Base-by-base conservation (phyloP, 75 land plant species). In the Picea sitchensis region DNA sequence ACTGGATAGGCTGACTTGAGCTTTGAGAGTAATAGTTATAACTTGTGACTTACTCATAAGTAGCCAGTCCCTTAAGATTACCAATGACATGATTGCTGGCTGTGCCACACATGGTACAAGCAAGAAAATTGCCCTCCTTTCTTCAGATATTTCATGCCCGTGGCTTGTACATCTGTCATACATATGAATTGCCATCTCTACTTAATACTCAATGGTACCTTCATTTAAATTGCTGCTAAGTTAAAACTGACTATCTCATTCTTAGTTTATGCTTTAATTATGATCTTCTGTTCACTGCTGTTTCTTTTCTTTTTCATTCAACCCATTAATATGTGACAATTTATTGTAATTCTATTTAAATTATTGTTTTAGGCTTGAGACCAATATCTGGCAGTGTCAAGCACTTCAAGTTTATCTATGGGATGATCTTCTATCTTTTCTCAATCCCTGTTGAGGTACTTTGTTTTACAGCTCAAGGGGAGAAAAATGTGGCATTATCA, bases 51-150 rank as follows among this genome's bases (percentile, higher is more conserved):
- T 51, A 51, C 56, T 51, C 56, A 71, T 71, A 44, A 44, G 44
- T 71, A 71, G 74, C 74, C 74, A 71, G 18, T 71, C 56, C 54
- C 54, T 71, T 71, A n/a, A 71, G 74, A 38, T 71, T 71, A 17
- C 74, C 74, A 71, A 71, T 71, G 74, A 71, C 36, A 71, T 41
- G 51, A 71, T 71, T 71, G 34, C 54, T 71, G 74, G 74, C 56
- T 8, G 44, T 36, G 74, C 54, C 74, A 71, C 51, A 44, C 44
- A 44, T 44, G 56, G 54, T 71, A 71, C 9, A 47, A 71, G 74
- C 74, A 71, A 47, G 74, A 71, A 71, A 71, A 41, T 71, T n/a
- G 54, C 74, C 54, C 51, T 44, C 18, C 56, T 71, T 71, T 44
- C 47, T 44, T 71, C 54, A 38, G 41, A 41, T 71, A 18, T 44